A percentile compares a stretch with the other conserved stretches of the same genome.
Evolutionary conservation across 2,329 filamentous ascomycete genomes (phyloP).

Genomic region (Phaeosphaeria sp.): DNA sequence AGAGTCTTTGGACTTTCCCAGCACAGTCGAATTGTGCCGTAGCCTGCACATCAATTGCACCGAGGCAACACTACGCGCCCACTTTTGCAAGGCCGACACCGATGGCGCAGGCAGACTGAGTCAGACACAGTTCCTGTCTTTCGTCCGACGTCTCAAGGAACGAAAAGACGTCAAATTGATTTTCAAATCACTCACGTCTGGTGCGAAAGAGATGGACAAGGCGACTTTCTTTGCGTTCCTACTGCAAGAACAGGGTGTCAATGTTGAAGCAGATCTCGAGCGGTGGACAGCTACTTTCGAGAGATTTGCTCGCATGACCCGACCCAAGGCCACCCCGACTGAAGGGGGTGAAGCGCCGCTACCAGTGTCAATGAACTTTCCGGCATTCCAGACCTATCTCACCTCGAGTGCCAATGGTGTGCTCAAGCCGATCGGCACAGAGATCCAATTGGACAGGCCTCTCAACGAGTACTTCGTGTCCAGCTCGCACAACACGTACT

Average conservation of each 20-base stretch:
- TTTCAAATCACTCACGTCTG: constrained; percentile 66
- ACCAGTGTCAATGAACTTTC: constrained; percentile 72
- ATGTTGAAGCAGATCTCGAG: constrained; percentile 69
- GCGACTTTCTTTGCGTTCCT: constrained; percentile 80
- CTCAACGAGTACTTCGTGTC: constrained; percentile 98
- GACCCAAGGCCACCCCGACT: constrained; percentile 51
- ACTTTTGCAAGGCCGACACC: constrained; percentile 77
- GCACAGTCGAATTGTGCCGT: constrained; percentile 83
- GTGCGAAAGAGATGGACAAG: constrained; percentile 70
- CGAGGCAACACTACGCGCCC: constrained; percentile 72
- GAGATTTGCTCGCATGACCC: constrained; percentile 62
- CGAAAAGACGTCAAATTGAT: constrained; percentile 81
- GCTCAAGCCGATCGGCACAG: constrained; percentile 65
- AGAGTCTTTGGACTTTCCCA: constrained; percentile 77
- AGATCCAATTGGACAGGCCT: constrained; percentile 76
- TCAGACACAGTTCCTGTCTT: constrained; percentile 82
- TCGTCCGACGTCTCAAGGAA: constrained; percentile 82
- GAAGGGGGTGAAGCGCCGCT: constrained; percentile 49
- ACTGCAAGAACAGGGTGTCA: constrained; percentile 74
- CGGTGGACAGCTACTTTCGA: constrained; percentile 77
- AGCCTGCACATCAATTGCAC: constrained; percentile 92
- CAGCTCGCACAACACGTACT: constrained; percentile 97
- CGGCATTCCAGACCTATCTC: constrained; percentile 71
- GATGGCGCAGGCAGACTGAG: constrained; percentile 71
- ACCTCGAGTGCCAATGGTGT: constrained; percentile 66